A percentile compares a stretch with the other conserved stretches of the same genome.
Evolutionary conservation across 768 basidiomycete species (phyloP).

Genomic region (Rhizopogon vesiculosus): DNA sequence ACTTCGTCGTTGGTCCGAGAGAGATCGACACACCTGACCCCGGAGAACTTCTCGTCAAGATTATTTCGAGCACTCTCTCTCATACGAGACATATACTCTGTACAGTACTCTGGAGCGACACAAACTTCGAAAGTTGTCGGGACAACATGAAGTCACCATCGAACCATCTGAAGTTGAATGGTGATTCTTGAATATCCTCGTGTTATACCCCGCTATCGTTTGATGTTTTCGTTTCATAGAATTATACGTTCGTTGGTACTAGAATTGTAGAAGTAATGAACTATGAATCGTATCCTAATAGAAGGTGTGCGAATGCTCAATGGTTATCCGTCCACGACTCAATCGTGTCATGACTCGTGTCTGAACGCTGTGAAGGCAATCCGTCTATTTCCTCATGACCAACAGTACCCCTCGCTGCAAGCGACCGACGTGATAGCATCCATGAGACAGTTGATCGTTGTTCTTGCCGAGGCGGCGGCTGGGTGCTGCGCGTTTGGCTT

Average conservation of each 20-base stretch:
- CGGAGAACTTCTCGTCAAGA: conserved; percentile 38
- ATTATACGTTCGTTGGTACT: neutral
- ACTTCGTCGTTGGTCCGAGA: conserved; percentile 6
- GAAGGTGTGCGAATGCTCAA: neutral
- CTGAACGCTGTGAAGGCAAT: conserved; percentile 6
- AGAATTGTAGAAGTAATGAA: neutral
- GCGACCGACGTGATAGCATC: conserved; percentile 17
- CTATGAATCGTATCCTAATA: conserved; percentile 9
- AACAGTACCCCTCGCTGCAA: conserved; percentile 6
- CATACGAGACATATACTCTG: conserved; percentile 68
- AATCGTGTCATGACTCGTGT: conserved; percentile 27
- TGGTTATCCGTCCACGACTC: conserved; percentile 30
- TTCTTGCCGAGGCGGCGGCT: conserved; percentile 11
- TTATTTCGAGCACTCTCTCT: conserved; percentile 37
- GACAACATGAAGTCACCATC: conserved; percentile 48
- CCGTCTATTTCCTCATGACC: conserved; percentile 3
- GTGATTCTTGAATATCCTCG: conserved; percentile 14
- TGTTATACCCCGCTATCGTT: neutral
- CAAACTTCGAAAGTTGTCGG: conserved; percentile 55
- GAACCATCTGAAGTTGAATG: conserved; percentile 70
- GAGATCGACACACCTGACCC: conserved; percentile 31
- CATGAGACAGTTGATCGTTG: conserved; percentile 21
- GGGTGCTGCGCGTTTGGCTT: conserved; percentile 7
- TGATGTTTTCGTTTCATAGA: neutral
- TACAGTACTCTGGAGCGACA: conserved; percentile 56